Evolutionary conservation across 768 basidiomycete genomes (phyloP).

Genomic region (Lactarius indigo): DNA sequence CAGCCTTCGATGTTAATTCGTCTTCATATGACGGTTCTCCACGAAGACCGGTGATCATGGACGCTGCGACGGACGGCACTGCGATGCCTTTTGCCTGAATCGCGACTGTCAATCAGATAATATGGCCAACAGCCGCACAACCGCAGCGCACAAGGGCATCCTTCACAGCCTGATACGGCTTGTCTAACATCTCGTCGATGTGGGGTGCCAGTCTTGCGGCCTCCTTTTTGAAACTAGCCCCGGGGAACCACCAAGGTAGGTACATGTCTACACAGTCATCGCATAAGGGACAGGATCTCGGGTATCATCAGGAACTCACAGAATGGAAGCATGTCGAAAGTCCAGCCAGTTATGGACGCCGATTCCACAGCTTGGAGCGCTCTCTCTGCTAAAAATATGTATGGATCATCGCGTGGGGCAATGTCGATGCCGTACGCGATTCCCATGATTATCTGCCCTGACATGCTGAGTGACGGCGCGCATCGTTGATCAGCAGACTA

Average conservation of each 20-base stretch:
- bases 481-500: not conserved
- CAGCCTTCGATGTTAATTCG: constrained; percentile 16
- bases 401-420: constrained; percentile 7
- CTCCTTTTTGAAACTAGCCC: constrained; percentile 27
- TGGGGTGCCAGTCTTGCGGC: constrained; percentile 12
- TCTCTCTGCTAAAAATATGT: constrained; percentile 13
- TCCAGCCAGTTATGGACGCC: constrained; percentile 23
- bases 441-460: constrained; percentile 26
- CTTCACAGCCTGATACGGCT: constrained; percentile 26
- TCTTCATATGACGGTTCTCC: constrained; percentile 17
- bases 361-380: constrained; percentile 20
- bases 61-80: constrained; percentile 16
- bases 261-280: constrained; percentile 24
- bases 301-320: constrained; percentile 25
- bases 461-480: not conserved
- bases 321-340: constrained; percentile 30
- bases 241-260: constrained; percentile 31
- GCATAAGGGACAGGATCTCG: not conserved
- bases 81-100: constrained; percentile 10
- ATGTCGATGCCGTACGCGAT: constrained; percentile 28
- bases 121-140: not conserved
- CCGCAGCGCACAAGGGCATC: constrained; percentile 13
- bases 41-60: constrained; percentile 16
- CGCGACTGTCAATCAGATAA: not conserved
- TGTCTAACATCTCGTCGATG: constrained; percentile 25